Conservation (phyloP, 169 alveolate species). For the Amoebophrya sp. region DNA sequence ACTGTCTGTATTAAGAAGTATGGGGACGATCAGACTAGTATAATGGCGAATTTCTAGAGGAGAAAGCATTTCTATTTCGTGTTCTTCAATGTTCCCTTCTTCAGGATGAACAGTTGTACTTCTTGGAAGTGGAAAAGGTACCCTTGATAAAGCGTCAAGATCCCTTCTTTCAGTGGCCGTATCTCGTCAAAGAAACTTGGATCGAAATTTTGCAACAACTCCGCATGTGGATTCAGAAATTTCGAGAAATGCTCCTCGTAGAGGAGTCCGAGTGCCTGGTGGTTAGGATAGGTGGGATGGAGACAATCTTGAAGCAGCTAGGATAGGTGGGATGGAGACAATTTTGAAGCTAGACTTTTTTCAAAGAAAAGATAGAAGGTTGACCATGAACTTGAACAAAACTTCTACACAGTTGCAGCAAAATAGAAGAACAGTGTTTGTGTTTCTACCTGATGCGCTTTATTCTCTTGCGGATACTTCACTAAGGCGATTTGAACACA, state of each 20-base stretch:
- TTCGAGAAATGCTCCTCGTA: background rate
- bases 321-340: no score
- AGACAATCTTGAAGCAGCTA: no score
- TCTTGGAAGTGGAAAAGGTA: background rate
- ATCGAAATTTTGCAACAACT: background rate
- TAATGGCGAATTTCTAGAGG: background rate
- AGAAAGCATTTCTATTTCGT: background rate
- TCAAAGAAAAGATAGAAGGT: no score
- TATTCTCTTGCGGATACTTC: background rate
- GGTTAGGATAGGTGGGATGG: no score
- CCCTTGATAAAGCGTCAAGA: background rate
- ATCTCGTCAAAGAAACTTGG: background rate
- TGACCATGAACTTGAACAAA: no score
- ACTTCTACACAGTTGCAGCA: no score
- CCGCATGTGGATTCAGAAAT: conserved; percentile 7
- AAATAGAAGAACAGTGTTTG: no score
- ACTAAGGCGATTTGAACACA: background rate
- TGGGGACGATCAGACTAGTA: background rate
- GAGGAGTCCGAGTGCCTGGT: no score
- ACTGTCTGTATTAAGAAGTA: background rate
- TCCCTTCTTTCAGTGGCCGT: background rate
- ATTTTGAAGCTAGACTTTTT: no score
- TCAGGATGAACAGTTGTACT: background rate
- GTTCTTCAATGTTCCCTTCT: background rate
- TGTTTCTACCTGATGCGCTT: no score